Base-by-base conservation (phyloP, 2,329 filamentous ascomycete genomes). In the Aspergillus udagawae region DNA sequence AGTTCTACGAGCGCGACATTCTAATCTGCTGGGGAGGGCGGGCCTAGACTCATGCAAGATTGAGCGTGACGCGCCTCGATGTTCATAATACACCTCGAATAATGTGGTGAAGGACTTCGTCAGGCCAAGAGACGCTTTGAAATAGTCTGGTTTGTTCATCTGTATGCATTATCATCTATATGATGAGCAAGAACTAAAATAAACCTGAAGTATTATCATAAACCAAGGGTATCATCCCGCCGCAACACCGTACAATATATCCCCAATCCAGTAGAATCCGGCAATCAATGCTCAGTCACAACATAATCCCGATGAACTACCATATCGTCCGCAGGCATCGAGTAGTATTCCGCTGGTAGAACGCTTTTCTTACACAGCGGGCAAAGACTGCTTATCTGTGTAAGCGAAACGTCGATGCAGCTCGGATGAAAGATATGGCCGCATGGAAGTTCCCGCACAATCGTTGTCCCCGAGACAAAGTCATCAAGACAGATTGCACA, bases 401-500 rank as follows among this genome's bases (percentile, higher is more conserved):
- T 81, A 12, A 97, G 79, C 66, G 94, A 96, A 23, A 87, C 83
- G 68, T 97, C 92, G 62, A 97, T 92, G 68, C 94, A 99, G 62
- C 90, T 88, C 0, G 90, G 88, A 64, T 99, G 93, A 73, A 92
- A 99, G 56, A 97, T 93, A 71, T 99, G 94, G 0, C 89, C 86
- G 66, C 94, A 99, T 0, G 91, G 86, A 2, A 97, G 80, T 73
- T 97, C 90, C 55, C 92, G 88, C 55, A 97, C 92, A 21, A 86
- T 83, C 0, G 90, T 88, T 20, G 81, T 76, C 41, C 84, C 83
- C 17, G 86, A 82, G 28, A 88, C 82, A 67, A 91, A 97, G 58
- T 90, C 85, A 54, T 91, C 89, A 1, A 96, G 81, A 69, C 94
- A 99, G 53, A 97, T 96, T n/a, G 90, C 86, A 70, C 94, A 97